Evolutionary conservation across 139 green algal genomes (phyloP).

Genomic region (Helicosporidium sp.): DNA sequence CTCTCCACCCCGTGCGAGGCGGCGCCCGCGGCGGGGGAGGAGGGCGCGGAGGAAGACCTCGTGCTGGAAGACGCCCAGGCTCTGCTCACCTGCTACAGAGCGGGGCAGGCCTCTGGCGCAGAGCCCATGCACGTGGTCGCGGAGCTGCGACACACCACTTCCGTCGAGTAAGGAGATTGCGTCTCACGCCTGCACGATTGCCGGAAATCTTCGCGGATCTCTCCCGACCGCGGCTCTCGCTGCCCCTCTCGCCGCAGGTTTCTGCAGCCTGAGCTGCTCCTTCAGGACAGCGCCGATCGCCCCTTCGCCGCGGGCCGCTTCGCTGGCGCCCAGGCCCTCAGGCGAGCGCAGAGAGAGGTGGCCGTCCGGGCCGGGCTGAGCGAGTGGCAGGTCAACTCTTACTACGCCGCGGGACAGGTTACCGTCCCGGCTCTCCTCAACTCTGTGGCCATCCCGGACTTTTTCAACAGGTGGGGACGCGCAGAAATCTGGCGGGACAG

Average conservation of each 20-base stretch:
- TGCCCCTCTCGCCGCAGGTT: constrained; percentile 32
- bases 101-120: constrained; percentile 22
- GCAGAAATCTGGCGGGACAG: too few species aligned
- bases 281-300: constrained; percentile 42
- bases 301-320: constrained; percentile 27
- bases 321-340: too few species aligned
- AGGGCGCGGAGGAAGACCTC: constrained; percentile 14
- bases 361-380: constrained; percentile 46
- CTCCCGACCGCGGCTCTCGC: background rate
- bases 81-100: constrained; percentile 33
- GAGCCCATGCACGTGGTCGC: constrained; percentile 39
- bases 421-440: constrained; percentile 59
- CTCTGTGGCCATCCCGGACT: constrained; percentile 47
- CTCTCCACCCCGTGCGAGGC: constrained; percentile 1
- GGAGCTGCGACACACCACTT: constrained; percentile 57
- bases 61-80: constrained; percentile 54
- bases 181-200: background rate
- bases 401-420: constrained; percentile 52
- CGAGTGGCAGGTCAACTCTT: constrained; percentile 63
- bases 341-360: too few species aligned
- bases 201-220: background rate
- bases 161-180: constrained; percentile 9
- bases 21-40: constrained; percentile 3
- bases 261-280: constrained; percentile 58
- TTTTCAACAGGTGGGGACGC: constrained; percentile 36